Percentiles rank a stretch among this genome's conserved stretches.
phyloP scores from a whole-genome alignment of 2,329 filamentous ascomycete species.

The Xylaria sp. region DNA sequence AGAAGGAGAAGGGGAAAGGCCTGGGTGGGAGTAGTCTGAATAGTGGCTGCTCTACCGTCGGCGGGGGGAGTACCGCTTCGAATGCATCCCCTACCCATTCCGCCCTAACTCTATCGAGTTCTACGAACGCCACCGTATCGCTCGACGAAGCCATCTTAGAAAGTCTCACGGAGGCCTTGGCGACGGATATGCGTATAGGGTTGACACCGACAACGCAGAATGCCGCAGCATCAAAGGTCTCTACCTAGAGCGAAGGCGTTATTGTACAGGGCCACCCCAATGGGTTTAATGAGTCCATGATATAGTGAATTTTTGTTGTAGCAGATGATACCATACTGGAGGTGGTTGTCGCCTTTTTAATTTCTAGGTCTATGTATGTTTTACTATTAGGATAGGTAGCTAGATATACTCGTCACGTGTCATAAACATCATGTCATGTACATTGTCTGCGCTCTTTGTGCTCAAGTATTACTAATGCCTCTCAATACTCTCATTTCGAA shows the following conservation, averaged over 20 bases:
- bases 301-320: background rate
- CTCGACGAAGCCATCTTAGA: conserved; percentile 46
- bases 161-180: conserved; percentile 50
- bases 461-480: background rate
- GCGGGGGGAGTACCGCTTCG: conserved; percentile 11
- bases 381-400: conserved; percentile 22
- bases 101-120: conserved; percentile 4
- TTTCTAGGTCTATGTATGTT: conserved; percentile 16
- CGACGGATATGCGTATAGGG: conserved; percentile 43
- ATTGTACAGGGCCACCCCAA: background rate
- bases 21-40: conserved; percentile 6
- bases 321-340: conserved; percentile 10
- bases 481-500: conserved; percentile 2
- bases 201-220: conserved; percentile 9
- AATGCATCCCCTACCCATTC: conserved; percentile 17
- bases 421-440: background rate
- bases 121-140: conserved; percentile 35
- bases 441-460: background rate
- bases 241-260: conserved; percentile 8
- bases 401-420: conserved; percentile 8
- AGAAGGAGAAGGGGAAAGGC: conserved; percentile 37
- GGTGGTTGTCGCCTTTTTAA: conserved; percentile 4
- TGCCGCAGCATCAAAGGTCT: conserved; percentile 2
- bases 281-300: conserved; percentile 7
- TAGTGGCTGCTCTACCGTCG: conserved; percentile 14